Conservation (phyloP, 1,284 basidiomycete species). For the Porogramme epimiltina region DNA sequence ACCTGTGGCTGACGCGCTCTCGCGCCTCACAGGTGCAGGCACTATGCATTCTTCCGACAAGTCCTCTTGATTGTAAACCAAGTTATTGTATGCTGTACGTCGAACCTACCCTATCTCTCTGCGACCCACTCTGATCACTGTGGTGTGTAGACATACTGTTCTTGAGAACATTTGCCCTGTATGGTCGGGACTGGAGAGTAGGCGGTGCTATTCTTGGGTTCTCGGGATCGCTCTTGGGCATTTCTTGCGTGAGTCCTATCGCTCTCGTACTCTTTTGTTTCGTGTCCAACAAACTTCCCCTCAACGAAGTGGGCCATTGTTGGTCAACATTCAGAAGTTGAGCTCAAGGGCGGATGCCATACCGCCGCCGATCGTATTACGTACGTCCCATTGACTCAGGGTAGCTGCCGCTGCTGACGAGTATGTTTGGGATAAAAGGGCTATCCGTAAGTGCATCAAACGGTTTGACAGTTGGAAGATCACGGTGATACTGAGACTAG, state of each 20-base stretch:
- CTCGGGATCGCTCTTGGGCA: constrained; percentile 14
- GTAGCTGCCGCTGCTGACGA: not conserved
- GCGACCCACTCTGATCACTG: not conserved
- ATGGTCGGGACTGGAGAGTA: constrained; percentile 25
- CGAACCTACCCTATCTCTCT: not conserved
- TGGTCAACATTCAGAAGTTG: constrained; percentile 22
- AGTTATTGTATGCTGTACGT: constrained; percentile 31
- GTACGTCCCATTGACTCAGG: constrained; percentile 11
- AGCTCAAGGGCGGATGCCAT: constrained; percentile 28
- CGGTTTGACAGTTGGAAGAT: no score
- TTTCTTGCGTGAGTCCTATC: constrained; percentile 25
- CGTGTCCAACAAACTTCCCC: not conserved
- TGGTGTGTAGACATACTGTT: constrained; percentile 23
- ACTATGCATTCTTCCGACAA: constrained; percentile 31
- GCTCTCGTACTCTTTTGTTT: not conserved
- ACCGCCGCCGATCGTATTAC: constrained; percentile 20
- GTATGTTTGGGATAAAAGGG: constrained; percentile 3
- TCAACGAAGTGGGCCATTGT: constrained; percentile 30
- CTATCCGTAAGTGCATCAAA: constrained; percentile 21
- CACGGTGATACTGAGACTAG: no score
- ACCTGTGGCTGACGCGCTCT: no score
- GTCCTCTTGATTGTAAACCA: constrained; percentile 29
- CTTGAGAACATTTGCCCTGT: constrained; percentile 32
- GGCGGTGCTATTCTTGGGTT: constrained; percentile 18
- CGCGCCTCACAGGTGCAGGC: constrained; percentile 27